Percentiles rank a stretch among this genome's conserved stretches.
phyloP scores from a whole-genome alignment of 176 grass and related monocot species.

The Oryza longistaminata region DNA sequence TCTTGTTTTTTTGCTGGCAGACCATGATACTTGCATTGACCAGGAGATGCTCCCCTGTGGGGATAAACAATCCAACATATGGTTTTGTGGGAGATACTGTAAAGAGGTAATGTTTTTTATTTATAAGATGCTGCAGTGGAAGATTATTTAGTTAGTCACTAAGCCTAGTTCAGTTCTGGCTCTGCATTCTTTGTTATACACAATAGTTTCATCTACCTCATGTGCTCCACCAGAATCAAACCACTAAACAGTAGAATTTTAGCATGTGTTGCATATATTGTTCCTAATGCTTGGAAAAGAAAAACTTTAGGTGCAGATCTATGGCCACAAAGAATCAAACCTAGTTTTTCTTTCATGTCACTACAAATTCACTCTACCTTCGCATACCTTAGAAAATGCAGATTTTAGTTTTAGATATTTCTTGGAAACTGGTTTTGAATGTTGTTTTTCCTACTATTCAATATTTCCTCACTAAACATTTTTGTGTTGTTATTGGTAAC shows the following conservation, averaged over 20 bases:
- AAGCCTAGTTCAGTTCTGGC: background rate
- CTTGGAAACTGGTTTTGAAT: slow-evolving; percentile 1
- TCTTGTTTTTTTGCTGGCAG: slow-evolving; percentile 51
- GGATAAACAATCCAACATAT: slow-evolving; percentile 43
- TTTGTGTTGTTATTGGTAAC: slow-evolving; percentile 34
- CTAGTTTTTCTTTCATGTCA: background rate
- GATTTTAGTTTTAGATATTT: background rate
- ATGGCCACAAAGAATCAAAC: background rate
- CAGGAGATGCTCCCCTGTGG: slow-evolving; percentile 30
- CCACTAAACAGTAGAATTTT: background rate
- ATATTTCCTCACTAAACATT: slow-evolving; percentile 34
- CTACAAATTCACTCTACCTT: background rate
- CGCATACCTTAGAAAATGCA: background rate
- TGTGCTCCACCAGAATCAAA: slow-evolving; percentile 11
- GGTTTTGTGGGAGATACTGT: slow-evolving; percentile 70
- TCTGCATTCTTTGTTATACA: slow-evolving; percentile 4
- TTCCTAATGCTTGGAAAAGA: background rate
- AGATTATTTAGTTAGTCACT: background rate
- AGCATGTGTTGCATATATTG: background rate
- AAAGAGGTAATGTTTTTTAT: slow-evolving; percentile 55
- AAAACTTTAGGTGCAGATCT: background rate
- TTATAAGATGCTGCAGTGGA: background rate
- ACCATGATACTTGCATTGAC: slow-evolving; percentile 61
- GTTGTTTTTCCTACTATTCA: slow-evolving; percentile 1
- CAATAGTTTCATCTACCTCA: background rate